These are phyloP conservation scores for Lentinula sp. DNA, from an alignment of 768 basidiomycete genomes.

Conservation along the genomic window DNA sequence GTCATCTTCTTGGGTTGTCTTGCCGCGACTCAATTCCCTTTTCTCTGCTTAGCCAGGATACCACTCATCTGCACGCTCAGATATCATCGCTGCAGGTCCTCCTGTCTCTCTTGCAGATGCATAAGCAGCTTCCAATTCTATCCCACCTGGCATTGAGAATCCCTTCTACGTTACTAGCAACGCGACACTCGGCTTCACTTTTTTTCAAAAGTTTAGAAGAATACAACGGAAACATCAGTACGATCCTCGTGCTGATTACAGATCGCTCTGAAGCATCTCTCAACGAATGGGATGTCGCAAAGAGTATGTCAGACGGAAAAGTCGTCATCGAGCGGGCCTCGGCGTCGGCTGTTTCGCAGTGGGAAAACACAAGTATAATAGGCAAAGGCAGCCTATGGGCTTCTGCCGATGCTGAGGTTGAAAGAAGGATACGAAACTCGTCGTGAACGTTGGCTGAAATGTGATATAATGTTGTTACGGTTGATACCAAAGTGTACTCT, in stretches of 20 bases:
- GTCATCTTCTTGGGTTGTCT: constrained; percentile 25
- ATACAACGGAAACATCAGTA: not conserved
- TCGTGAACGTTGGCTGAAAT: not conserved
- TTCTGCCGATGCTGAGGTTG: not conserved
- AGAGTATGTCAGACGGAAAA: not conserved
- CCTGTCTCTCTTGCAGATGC: constrained; percentile 11
- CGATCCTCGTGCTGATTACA: constrained; percentile 2
- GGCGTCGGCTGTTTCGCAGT: not conserved
- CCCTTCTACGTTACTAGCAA: constrained; percentile 1
- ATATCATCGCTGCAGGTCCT: constrained; percentile 13
- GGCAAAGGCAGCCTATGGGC: constrained; percentile 1
- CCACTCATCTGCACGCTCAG: constrained; percentile 27
- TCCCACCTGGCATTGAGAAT: constrained; percentile 22
- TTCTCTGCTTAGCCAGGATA: constrained; percentile 19
- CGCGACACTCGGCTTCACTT: not conserved
- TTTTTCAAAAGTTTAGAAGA: constrained; percentile 1
- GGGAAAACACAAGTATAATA: not conserved
- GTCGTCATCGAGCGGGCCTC: not conserved
- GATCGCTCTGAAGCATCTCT: not conserved
- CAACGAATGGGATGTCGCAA: not conserved
- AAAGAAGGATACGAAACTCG: not conserved
- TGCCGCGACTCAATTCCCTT: constrained; percentile 30
- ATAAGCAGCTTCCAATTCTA: constrained; percentile 18
- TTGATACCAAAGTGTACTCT: not conserved
- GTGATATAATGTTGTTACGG: not conserved